Evolutionary conservation across 805 yeast genomes (phyloP), one percentile per base, ranked within the genome.

Genomic region (Myxozyma nipponensis): DNA sequence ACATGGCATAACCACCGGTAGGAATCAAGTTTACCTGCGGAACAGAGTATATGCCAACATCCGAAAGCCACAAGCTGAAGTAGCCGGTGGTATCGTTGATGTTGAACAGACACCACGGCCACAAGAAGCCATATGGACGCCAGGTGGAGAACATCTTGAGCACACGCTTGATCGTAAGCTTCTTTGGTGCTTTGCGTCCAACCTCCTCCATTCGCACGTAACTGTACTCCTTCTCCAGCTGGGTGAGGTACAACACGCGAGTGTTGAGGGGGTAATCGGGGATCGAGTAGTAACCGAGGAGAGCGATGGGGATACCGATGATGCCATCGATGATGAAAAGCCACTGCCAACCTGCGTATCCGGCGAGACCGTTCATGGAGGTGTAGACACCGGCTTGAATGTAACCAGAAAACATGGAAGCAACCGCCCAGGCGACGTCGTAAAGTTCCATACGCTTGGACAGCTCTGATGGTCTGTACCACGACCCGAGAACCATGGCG

Each of bases 191-290:
- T 39, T 53, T 53, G 3, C 57, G 48, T 18, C 58, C 58, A 2
- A 50, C 49, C 13, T 39, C 30, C 37, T 47, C 55, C 56, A 54
- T 54, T 23, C 57, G 50, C 15, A 53, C 57, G 34, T 49, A 49
- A n/a, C 48, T 42, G 39, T 46, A 53, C 42, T 53, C 57, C 26
- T 42, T 39, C 55, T 53, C 51, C 21, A 45, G 38, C 28, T 53
- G 43, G 21, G 37, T 77, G 82, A 1, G 78, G 70, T 24, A 81
- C 62, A 59, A 71, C 75, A 24, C 77, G 62, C 6, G 77, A 72
- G 62, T 82, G 77, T 51, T 73, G 69, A 44, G 72, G 64, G 18
- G 88, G 86, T 23, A 84, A 81, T 50, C 87, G 86, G 19, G 88
- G 86, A 51, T 81, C 65, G 62, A 72, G 61, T 48, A 52, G 41